Base-by-base conservation (phyloP, 805 yeast genomes). In the Starmerella floris region DNA sequence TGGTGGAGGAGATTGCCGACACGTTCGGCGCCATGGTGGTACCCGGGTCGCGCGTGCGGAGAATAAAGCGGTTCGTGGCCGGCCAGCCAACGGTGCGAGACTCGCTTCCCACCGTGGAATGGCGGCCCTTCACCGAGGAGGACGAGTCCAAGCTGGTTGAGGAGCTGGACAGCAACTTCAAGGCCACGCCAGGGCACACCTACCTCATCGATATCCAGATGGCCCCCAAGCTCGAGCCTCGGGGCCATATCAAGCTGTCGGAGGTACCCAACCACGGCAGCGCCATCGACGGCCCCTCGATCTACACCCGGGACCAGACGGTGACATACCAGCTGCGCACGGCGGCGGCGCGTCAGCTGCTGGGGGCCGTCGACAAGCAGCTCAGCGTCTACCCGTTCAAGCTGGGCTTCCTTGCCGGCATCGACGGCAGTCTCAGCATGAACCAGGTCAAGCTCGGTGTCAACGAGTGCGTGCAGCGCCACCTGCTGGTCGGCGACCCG, bases 51-150 rank as follows among this genome's bases (percentile, higher is more conserved):
- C 78, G 83, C 60, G 82, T 91, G 34, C 79, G 98, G 65, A 74
- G 95, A 61, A 72, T 87, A 44, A 75, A 95, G 67, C 75, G 97
- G 58, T 91, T 88, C 56, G 73, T 91, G 57, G 94, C 94, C 31
- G 98, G 98, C 41, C 98, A 91, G 68, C 79, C 87, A 45, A 94
- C 84, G 58, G 91, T 85, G 42, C 88, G 87, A 30, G 98, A 88
- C 66, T 95, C 83, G 51, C 83, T 81, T 64, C 87, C 88, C 63
- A 95, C 95, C 58, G 93, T 87, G 4, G 56, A 50, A 16, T 66
- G 70, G 70, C 55, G 56, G 20, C 51, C 47, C 36, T 51, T 30
- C 39, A 38, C 32, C 10, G 55, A 49, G 30, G 51, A 40, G n/a
- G 56, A 49, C 39, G 47, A 48, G 36, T 5, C 38, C 9, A 28